Conservation (phyloP, 805 yeast species). For the Saccharomycopsis schoenii region DNA sequence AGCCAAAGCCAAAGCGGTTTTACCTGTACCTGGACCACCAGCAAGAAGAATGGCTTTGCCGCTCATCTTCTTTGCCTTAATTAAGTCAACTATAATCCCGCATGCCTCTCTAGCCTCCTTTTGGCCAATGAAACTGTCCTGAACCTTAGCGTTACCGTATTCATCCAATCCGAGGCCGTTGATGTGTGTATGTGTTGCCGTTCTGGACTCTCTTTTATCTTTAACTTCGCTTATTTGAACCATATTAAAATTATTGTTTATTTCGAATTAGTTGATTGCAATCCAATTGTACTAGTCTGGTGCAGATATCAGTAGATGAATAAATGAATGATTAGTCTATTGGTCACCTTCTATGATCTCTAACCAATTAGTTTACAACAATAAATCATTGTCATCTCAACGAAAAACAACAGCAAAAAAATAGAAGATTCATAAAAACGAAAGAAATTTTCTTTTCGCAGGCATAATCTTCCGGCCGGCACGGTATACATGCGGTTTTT, state of each 20-base stretch:
- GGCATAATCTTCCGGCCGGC: background rate
- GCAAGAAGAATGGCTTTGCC: conserved; percentile 95
- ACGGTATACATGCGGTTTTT: too few species aligned
- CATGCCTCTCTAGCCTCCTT: conserved; percentile 78
- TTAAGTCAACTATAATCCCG: conserved; percentile 88
- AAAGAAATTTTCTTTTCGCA: background rate
- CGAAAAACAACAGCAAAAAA: background rate
- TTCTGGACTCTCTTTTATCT: conserved; percentile 61
- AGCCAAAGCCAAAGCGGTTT: conserved; percentile 93
- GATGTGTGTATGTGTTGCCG: conserved; percentile 96
- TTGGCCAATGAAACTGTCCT: conserved; percentile 75
- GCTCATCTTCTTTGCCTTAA: conserved; percentile 84
- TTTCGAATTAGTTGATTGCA: background rate
- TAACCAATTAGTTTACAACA: background rate
- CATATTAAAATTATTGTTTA: background rate
- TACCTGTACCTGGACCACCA: conserved; percentile 98
- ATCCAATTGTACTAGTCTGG: too few species aligned
- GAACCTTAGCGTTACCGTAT: conserved; percentile 68
- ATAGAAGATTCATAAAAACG: background rate
- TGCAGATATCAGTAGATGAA: too few species aligned
- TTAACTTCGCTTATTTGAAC: conserved; percentile 24
- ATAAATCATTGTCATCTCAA: background rate
- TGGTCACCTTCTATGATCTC: background rate
- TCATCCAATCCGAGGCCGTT: conserved; percentile 92
- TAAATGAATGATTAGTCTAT: too few species aligned